phyloP scores from a whole-genome alignment of 805 yeast genomes.

The Kuraishia hungarica region DNA sequence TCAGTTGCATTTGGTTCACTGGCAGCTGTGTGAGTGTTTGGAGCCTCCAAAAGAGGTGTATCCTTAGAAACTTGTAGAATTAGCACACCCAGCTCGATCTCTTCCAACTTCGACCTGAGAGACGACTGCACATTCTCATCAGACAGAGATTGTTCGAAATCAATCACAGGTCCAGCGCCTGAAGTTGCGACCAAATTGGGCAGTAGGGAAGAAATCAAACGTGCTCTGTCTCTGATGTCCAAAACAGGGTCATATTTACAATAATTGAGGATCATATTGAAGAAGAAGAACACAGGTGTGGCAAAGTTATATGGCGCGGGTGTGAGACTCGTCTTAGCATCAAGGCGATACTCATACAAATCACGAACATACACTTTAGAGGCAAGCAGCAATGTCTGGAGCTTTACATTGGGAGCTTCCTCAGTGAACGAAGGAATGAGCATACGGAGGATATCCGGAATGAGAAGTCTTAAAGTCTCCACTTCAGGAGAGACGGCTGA shows the following conservation, averaged over 20 bases:
- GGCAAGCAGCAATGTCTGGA: constrained; percentile 63
- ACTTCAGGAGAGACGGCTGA: constrained; percentile 12
- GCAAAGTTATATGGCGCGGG: constrained; percentile 22
- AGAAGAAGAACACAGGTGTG: constrained; percentile 40
- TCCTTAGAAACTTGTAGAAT: constrained; percentile 20
- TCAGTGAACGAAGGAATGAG: constrained; percentile 42
- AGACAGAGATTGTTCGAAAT: constrained; percentile 12
- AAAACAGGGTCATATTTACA: constrained; percentile 66
- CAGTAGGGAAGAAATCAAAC: constrained; percentile 60
- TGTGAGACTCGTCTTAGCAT: constrained; percentile 3
- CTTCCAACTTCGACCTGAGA: constrained; percentile 11
- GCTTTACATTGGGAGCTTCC: constrained; percentile 52
- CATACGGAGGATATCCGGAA: constrained; percentile 69
- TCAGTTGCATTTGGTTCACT: not conserved
- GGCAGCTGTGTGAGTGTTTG: not conserved
- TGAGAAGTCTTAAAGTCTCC: constrained; percentile 26
- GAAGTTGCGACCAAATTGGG: constrained; percentile 27
- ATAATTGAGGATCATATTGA: constrained; percentile 50
- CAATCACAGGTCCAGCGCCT: constrained; percentile 15
- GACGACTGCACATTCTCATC: constrained; percentile 3
- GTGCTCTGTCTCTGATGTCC: constrained; percentile 79
- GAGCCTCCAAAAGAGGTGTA: constrained; percentile 15
- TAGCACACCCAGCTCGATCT: constrained; percentile 19
- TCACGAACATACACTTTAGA: constrained; percentile 62
- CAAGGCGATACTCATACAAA: constrained; percentile 29